Conservation (phyloP, 2,329 filamentous ascomycete genomes). For the Ophiostoma triangulosporum region DNA sequence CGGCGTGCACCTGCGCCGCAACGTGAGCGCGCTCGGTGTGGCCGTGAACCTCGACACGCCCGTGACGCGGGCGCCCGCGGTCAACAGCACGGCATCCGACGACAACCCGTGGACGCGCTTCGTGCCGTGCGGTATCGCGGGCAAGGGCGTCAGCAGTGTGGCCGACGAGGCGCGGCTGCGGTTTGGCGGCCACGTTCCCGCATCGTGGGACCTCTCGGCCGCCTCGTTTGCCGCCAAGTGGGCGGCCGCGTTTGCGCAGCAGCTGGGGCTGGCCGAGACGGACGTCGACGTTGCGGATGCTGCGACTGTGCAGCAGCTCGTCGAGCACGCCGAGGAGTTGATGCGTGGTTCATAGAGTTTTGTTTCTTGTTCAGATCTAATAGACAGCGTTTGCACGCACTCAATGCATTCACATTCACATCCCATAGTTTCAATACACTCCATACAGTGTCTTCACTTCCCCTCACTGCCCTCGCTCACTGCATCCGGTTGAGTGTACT, state of each 20-base stretch:
- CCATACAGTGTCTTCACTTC: too few species aligned
- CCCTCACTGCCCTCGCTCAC: too few species aligned
- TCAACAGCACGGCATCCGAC: conserved; percentile 21
- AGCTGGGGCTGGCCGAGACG: conserved; percentile 8
- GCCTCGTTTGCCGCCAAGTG: conserved; percentile 10
- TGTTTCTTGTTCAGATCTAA: too few species aligned
- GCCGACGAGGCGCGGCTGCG: conserved; percentile 29
- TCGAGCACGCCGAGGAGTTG: conserved; percentile 2
- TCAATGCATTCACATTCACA: too few species aligned
- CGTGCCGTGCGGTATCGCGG: conserved; percentile 77
- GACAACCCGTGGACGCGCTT: conserved; percentile 53
- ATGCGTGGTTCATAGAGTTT: too few species aligned
- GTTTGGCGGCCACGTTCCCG: conserved; percentile 9
- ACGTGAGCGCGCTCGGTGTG: conserved; percentile 74
- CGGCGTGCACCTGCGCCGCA: conserved; percentile 77
- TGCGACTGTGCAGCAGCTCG: conserved; percentile 2
- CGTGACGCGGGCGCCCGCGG: conserved; percentile 15
- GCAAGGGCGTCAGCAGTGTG: conserved; percentile 66
- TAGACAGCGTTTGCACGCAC: too few species aligned
- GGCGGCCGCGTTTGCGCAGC: conserved; percentile 8
- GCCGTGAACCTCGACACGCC: conserved; percentile 65
- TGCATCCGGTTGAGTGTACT: conserved; percentile 6
- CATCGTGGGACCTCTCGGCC: conserved; percentile 10
- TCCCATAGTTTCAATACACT: too few species aligned
- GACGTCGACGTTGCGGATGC: conserved; percentile 8